Evolutionary conservation across 192 early-diverging fungal genomes (phyloP), one percentile per base, ranked within the genome.

Genomic region (Coemansia sp.): DNA sequence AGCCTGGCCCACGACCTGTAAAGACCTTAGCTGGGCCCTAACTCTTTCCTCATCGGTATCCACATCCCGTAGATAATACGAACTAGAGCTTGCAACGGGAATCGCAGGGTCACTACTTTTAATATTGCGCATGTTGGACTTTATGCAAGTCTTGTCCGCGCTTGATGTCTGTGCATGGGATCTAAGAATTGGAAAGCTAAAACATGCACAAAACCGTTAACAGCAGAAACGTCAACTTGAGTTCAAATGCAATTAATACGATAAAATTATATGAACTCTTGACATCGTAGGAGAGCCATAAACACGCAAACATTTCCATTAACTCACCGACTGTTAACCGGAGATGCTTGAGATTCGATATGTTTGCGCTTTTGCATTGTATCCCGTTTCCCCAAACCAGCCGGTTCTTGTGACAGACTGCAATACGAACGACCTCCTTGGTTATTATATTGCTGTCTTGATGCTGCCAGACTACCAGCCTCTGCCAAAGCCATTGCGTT

Each of bases 1-100:
- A 0, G 75, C 80, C 43, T 83, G 80, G 0, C 80, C 80, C 16
- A 83, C 63, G 0, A 83, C 71, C 25, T 44, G 68, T 37, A 82
- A 38, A 6, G 68, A 61, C 1, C 49, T 43, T 37, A 79, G 12
- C 14, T 37, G 56, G 4, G 39, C 6, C 12, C 42, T 32, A 32
- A 38, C 20, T 41, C 48, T 39, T 11, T 48, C 45, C 40, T 49
- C 50, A 64, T 25, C 25, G 25, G 45, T 50, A 8, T 58, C 39
- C 13, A 6, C 56, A 19, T 53, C 5, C 6, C 11, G 50, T 53
- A 53, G 22, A 53, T 53, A 53, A 5, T 22, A 5, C 19, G 1
- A 2, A 22, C 50, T 22, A 17, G 7, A 13, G 7, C 43, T 4
- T 19, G 46, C 38, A 32, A 48, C 37, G 32, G 40, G 49, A 13